Percentiles rank a stretch among this genome's conserved stretches.
These are phyloP conservation scores for Geotrichum reessii DNA, from an alignment of 1,139 yeast genomes.

Conservation along the genomic window DNA sequence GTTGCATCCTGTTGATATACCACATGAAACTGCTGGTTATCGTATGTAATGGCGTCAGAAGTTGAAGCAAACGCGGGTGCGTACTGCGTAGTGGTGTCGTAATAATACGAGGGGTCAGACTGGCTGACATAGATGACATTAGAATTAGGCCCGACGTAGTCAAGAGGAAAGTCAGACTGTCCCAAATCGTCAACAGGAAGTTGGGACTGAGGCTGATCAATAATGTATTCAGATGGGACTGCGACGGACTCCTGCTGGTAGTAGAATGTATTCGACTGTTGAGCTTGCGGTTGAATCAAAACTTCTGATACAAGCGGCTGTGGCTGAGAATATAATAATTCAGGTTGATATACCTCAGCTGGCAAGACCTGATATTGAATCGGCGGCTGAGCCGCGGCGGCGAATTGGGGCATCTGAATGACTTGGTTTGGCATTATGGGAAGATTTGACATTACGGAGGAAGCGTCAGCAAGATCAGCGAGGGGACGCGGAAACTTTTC, in stretches of 20 bases:
- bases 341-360: background rate
- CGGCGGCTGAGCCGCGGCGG: background rate
- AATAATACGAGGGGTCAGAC: background rate
- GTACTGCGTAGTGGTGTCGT: background rate
- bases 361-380: background rate
- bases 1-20: conserved; percentile 14
- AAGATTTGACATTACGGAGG: conserved; percentile 23
- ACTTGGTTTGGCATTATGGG: conserved; percentile 13
- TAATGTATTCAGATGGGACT: background rate
- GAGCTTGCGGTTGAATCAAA: background rate
- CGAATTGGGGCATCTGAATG: conserved; percentile 10
- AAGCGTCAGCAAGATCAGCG: conserved; percentile 35
- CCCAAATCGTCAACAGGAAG: background rate
- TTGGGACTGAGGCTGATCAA: background rate
- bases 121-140: background rate
- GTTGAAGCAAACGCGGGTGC: background rate
- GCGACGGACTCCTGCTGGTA: background rate
- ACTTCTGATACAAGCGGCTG: background rate
- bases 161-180: conserved; percentile 16
- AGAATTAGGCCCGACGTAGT: conserved; percentile 12
- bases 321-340: background rate
- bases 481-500: conserved; percentile 31
- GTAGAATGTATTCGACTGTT: background rate
- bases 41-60: conserved; percentile 9
- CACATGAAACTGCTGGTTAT: conserved; percentile 13